phyloP scores from a whole-genome alignment of 2,329 filamentous ascomycete genomes.

The Ophiosphaerella korrae region DNA sequence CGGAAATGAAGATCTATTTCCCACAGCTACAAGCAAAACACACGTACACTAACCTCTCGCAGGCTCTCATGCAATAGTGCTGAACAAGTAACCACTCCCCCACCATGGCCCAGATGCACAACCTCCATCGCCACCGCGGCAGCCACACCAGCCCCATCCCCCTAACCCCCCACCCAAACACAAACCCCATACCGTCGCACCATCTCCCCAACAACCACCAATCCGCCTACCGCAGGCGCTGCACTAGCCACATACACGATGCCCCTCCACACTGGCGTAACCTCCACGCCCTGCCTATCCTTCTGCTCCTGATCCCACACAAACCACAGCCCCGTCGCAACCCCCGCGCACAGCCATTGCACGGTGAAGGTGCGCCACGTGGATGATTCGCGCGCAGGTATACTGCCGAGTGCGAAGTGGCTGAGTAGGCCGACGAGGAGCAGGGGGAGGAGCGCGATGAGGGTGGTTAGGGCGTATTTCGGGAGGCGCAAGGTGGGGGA shows the following conservation, averaged over 20 bases:
- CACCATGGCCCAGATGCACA: too few relatives aligned
- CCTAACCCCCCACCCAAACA: constrained; percentile 17
- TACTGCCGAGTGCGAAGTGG: constrained; percentile 24
- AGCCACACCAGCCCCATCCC: too few relatives aligned
- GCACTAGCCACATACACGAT: constrained; percentile 9
- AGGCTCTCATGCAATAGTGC: too few relatives aligned
- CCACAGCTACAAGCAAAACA: too few relatives aligned
- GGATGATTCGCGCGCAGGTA: constrained; percentile 14
- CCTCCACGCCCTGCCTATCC: constrained; percentile 9
- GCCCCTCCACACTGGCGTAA: constrained; percentile 1
- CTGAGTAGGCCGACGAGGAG: constrained; percentile 30
- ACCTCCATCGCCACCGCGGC: too few relatives aligned
- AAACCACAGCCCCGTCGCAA: constrained; percentile 16
- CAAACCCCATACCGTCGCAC: constrained; percentile 30
- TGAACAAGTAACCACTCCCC: too few relatives aligned
- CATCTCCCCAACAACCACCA: constrained; percentile 38
- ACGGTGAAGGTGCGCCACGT: constrained; percentile 30
- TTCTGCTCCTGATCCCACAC: constrained; percentile 21
- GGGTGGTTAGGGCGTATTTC: constrained; percentile 8
- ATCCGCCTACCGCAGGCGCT: constrained; percentile 29
- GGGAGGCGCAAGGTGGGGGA: constrained; percentile 4
- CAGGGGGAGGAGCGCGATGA: constrained; percentile 22
- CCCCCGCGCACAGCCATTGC: constrained; percentile 26
- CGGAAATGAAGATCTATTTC: too few relatives aligned
- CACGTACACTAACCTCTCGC: too few relatives aligned